Percentiles rank a stretch among this genome's conserved stretches.
phyloP scores from a whole-genome alignment of 1,284 basidiomycete genomes.

The Hemileia vastatrix region DNA sequence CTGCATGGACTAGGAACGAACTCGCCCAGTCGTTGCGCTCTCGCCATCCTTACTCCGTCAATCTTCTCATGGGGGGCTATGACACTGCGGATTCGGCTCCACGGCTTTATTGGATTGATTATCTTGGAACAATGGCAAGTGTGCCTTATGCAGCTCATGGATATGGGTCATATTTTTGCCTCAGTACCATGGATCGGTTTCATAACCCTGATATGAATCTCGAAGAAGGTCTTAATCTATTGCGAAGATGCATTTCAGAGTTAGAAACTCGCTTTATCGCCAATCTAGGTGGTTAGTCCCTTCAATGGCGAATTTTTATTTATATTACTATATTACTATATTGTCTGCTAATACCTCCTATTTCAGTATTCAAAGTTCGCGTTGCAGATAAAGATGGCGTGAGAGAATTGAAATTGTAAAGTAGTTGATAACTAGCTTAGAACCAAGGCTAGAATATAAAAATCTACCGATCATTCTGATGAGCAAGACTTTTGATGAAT shows the following conservation, averaged over 20 bases:
- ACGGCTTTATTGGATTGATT: conserved; percentile 91
- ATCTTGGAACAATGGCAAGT: conserved; percentile 75
- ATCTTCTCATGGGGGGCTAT: conserved; percentile 83
- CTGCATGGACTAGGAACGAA: conserved; percentile 84
- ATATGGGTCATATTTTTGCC: conserved; percentile 82
- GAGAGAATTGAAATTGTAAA: conserved; percentile 61
- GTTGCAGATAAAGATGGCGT: conserved; percentile 83
- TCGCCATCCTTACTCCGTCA: conserved; percentile 78
- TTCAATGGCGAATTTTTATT: neutral
- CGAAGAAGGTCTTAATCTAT: conserved; percentile 71
- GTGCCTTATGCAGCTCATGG: conserved; percentile 94
- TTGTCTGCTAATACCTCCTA: conserved; percentile 56
- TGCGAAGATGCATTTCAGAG: conserved; percentile 79
- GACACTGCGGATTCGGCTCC: conserved; percentile 57
- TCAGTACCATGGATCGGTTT: conserved; percentile 69
- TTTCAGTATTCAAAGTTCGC: conserved; percentile 75
- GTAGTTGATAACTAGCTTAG: too few species aligned
- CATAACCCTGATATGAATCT: conserved; percentile 71
- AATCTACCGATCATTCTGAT: too few species aligned
- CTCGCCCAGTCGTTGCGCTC: conserved; percentile 84
- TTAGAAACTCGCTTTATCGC: conserved; percentile 59
- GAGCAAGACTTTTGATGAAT: too few species aligned
- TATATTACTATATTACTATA: neutral
- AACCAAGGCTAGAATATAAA: too few species aligned
- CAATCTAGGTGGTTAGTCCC: conserved; percentile 14